Base-by-base conservation (phyloP, 1,284 basidiomycete genomes). In the Puccinia horiana region DNA sequence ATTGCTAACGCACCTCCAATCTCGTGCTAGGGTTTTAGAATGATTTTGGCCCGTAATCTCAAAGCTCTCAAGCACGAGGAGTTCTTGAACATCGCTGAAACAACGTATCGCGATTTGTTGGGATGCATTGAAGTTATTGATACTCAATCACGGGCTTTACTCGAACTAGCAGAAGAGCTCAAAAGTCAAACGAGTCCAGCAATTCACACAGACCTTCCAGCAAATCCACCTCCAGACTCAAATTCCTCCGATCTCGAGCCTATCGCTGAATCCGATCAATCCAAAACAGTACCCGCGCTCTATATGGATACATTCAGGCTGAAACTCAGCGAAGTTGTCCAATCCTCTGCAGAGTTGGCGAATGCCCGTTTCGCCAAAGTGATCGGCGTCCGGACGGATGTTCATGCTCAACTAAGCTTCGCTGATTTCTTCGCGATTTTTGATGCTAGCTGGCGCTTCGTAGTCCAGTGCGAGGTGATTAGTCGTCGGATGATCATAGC, bases 401-500 rank as follows among this genome's bases (percentile, higher is more conserved):
- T 92, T 83, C 94, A 97, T 86, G 89, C 92, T 0, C 87, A 90
- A 9, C 89, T 98, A 29, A 88, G 91, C 42, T 88, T 98, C 56
- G 87, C 89, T 1, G 90, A 91, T 49, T 99, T 98, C 88, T 89
- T 94, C 56, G 90, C 89, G 37, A 88, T 98, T 79, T 97, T 96
- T 89, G 91, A 92, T 83, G 90, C 91, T 84, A 92, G 92, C 16
- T 98, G 95, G 95, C 88, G 90, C 58, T 98, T 98, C 85, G 94
- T 98, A 35, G 90, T 96, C 12, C 89, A 90, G 82, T 94, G 93
- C 84, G 96, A 99, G 87, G 90, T 91, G 35, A 89, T 96, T 40
- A 94, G 92, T 84, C 90, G 92, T 75, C 90, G 93, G 83, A 97
- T 98, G 94, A 94, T 98, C 83, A 93, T 96, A 69, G 93, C 94